These are phyloP conservation scores for Diaporthe sp. DNA, from an alignment of 2,329 filamentous ascomycete genomes.

Conservation along the genomic window DNA sequence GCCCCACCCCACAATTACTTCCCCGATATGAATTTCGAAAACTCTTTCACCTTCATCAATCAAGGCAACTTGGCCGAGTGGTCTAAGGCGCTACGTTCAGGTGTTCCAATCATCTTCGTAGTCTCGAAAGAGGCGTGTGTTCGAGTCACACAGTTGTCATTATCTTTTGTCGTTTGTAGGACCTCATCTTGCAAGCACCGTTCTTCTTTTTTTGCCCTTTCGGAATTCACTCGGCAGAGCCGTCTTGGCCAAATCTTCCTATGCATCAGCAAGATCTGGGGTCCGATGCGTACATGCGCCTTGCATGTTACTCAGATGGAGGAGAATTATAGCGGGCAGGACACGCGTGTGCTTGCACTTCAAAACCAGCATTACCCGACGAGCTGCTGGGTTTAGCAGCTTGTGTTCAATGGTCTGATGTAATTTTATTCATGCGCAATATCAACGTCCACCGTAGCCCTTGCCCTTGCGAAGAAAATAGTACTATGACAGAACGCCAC, in stretches of 20 bases:
- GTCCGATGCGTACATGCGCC: background rate
- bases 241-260: background rate
- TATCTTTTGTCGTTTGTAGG: background rate
- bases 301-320: background rate
- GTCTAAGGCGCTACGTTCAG: constrained; percentile 37
- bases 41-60: fast-evolving
- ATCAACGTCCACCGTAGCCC: background rate
- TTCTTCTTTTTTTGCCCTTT: background rate
- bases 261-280: background rate
- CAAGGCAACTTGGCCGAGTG: constrained; percentile 28
- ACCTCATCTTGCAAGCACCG: too few species aligned
- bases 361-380: background rate
- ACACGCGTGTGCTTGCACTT: too few species aligned
- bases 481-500: too few species aligned
- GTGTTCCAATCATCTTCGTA: constrained; percentile 29
- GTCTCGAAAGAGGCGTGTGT: constrained; percentile 35
- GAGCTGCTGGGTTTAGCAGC: background rate
- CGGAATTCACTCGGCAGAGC: background rate
- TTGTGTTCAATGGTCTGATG: background rate
- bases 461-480: too few species aligned
- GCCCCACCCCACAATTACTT: background rate
- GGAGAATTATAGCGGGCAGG: too few species aligned
- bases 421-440: background rate
- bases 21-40: fast-evolving
- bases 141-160: constrained; percentile 34